phyloP scores from a whole-genome alignment of 2,329 filamentous ascomycete genomes.

The Knoxdaviesia capensis region DNA sequence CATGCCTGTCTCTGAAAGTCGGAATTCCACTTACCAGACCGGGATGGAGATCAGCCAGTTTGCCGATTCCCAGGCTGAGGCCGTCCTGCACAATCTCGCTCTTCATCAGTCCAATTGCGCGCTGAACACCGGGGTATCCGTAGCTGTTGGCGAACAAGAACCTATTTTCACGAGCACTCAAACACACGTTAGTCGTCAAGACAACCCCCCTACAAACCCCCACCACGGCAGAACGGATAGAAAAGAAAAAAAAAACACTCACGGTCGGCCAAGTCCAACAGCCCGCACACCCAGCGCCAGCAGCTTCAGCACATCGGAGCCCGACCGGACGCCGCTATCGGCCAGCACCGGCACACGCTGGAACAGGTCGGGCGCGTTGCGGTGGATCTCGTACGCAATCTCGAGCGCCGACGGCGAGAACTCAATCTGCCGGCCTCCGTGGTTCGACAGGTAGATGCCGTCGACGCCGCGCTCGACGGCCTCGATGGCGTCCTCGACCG shows the following conservation, averaged over 20 bases:
- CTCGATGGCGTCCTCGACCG: constrained; percentile 17
- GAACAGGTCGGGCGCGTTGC: constrained; percentile 10
- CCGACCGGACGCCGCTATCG: constrained; percentile 22
- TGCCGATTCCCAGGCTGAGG: constrained; percentile 19
- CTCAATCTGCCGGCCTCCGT: constrained; percentile 21
- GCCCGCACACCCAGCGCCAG: constrained; percentile 22
- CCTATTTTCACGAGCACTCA: too few species aligned
- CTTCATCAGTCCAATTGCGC: constrained; percentile 23
- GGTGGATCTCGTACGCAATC: constrained; percentile 13
- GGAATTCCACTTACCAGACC: constrained; percentile 4
- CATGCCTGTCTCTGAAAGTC: too few species aligned
- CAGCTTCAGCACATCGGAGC: constrained; percentile 20
- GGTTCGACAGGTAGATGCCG: constrained; percentile 20
- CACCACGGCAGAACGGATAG: too few species aligned
- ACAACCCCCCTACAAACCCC: too few species aligned
- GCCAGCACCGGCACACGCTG: constrained; percentile 9
- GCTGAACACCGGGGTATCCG: constrained; percentile 25
- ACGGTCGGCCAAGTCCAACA: constrained; percentile 24
- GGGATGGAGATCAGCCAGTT: constrained; percentile 15
- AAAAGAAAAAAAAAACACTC: too few species aligned
- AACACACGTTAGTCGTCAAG: too few species aligned
- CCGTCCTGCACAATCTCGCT: constrained; percentile 25
- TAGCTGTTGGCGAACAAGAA: constrained; percentile 33
- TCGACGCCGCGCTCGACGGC: constrained; percentile 17
- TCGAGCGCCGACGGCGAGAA: constrained; percentile 13